Percentiles rank a stretch among this genome's conserved stretches.
These are phyloP conservation scores for Candida easanensis DNA, from an alignment of 805 yeast species.

Conservation along the genomic window DNA sequence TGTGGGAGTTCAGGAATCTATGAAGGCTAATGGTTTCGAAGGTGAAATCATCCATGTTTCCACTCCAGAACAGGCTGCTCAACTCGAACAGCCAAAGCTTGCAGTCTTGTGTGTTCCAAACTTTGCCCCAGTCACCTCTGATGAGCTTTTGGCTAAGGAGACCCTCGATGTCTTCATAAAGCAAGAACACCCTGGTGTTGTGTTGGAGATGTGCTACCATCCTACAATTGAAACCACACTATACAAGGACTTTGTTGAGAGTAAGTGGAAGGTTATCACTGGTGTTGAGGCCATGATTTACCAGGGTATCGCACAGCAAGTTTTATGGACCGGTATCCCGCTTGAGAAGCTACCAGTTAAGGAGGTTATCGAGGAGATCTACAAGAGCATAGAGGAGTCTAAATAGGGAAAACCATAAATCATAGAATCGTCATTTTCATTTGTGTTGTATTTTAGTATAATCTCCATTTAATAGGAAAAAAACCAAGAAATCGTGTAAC, in stretches of 20 bases:
- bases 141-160: constrained; percentile 21
- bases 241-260: constrained; percentile 14
- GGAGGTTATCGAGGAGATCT: constrained; percentile 13
- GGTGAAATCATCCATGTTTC: constrained; percentile 26
- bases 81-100: constrained; percentile 17
- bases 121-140: constrained; percentile 18
- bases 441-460: too few relatives aligned
- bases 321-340: constrained; percentile 25
- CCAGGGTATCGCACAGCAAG: constrained; percentile 27
- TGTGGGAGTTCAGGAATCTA: constrained; percentile 14
- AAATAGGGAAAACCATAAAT: constrained; percentile 2
- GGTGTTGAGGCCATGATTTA: constrained; percentile 30
- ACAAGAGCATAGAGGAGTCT: constrained; percentile 11
- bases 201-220: constrained; percentile 27
- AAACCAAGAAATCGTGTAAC: too few relatives aligned
- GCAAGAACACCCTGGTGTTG: constrained; percentile 20
- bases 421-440: not conserved
- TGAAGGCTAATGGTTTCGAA: constrained; percentile 23
- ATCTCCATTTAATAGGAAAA: too few relatives aligned
- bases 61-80: constrained; percentile 21
- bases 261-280: constrained; percentile 24
- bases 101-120: constrained; percentile 26
- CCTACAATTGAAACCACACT: constrained; percentile 23
- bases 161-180: constrained; percentile 23
- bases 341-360: constrained; percentile 20